A percentile compares a stretch with the other conserved stretches of the same genome.
phyloP scores from a whole-genome alignment of 202 grass and related monocot genomes.

The Miscanthus sacchariflorus region DNA sequence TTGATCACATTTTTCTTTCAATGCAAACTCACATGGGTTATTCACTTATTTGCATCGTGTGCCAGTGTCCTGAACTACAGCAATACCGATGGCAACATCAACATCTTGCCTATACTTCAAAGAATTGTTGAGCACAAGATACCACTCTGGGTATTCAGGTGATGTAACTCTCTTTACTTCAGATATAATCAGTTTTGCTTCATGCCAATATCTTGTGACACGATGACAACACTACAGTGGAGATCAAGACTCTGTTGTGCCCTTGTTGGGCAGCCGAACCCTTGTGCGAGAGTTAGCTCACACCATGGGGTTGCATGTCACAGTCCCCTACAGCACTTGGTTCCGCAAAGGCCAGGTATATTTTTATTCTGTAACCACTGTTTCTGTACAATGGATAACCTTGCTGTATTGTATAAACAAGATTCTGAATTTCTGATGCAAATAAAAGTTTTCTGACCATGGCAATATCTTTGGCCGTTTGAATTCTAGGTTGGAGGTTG shows the following conservation, averaged over 20 bases:
- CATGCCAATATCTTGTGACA: slow-evolving; percentile 23
- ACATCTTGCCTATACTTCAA: slow-evolving; percentile 88
- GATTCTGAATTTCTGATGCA: not conserved
- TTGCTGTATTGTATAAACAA: slow-evolving; percentile 1
- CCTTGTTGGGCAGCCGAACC: slow-evolving; percentile 85
- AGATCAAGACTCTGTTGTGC: slow-evolving; percentile 98
- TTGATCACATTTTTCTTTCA: too few species aligned
- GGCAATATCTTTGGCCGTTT: slow-evolving; percentile 26
- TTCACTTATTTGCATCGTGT: slow-evolving; percentile 38
- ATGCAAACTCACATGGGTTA: slow-evolving; percentile 29
- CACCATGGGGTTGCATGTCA: slow-evolving; percentile 70
- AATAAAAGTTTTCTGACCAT: not conserved
- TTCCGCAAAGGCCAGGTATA: slow-evolving; percentile 86
- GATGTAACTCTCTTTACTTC: slow-evolving; percentile 13
- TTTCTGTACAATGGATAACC: too few species aligned
- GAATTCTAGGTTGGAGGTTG: slow-evolving; percentile 84
- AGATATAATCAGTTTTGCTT: slow-evolving; percentile 18
- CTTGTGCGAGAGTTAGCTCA: slow-evolving; percentile 93
- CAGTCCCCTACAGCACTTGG: slow-evolving; percentile 87
- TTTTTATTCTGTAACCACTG: slow-evolving; percentile 11
- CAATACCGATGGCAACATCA: slow-evolving; percentile 73
- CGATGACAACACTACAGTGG: slow-evolving; percentile 57
- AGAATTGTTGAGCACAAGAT: slow-evolving; percentile 86
- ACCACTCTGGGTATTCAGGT: slow-evolving; percentile 98
- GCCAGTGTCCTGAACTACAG: slow-evolving; percentile 89